Evolutionary conservation across 257 asterid genomes (phyloP), one percentile per base, ranked within the genome.

Genomic region (Apocynum venetum): DNA sequence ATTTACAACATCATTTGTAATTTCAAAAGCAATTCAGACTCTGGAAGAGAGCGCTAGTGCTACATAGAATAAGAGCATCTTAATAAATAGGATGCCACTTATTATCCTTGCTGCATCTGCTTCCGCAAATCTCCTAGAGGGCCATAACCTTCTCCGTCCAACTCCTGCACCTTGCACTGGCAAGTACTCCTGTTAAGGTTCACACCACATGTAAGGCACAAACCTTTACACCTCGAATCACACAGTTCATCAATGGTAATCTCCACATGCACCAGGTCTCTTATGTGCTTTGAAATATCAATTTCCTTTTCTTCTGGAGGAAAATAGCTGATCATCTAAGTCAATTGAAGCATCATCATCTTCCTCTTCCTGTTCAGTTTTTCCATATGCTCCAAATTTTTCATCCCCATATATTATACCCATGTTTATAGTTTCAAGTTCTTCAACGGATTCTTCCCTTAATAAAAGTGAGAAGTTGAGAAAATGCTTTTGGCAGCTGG

Each of bases 221-320:
- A 49, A 52, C 98, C 98, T 83, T 79, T 91, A 90, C 98, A 93
- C 40, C 80, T 81, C 40, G 94, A 90, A 79, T 84, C 89, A 67
- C 98, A 94, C 6, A 87, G 20, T 36, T 92, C 94, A 76, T 64
- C 86, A 17, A 94, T 82, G 71, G 94, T 94, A 87, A 94, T 92
- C 87, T 94, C 98, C 38, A 94, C 71, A 78, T 94, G 98, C 84
- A 94, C 84, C 79, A 92, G 84, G 79, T 94, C 98, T 82, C 97
- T 84, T 83, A 94, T 86, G 77, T 89, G 89, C 85, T 94, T 94
- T 43, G 98, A 94, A 72, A 94, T 94, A 88, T 94, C 98, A 20
- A 92, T 80, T 31, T 71, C 75, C 78, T 88, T 94, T 65, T 85
- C 88, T 35, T 84, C 89, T 1, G 69, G 79, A 43, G 97, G 97